Evolutionary conservation across 163 green algal genomes (phyloP).

Genomic region (Chlorella variabilis): DNA sequence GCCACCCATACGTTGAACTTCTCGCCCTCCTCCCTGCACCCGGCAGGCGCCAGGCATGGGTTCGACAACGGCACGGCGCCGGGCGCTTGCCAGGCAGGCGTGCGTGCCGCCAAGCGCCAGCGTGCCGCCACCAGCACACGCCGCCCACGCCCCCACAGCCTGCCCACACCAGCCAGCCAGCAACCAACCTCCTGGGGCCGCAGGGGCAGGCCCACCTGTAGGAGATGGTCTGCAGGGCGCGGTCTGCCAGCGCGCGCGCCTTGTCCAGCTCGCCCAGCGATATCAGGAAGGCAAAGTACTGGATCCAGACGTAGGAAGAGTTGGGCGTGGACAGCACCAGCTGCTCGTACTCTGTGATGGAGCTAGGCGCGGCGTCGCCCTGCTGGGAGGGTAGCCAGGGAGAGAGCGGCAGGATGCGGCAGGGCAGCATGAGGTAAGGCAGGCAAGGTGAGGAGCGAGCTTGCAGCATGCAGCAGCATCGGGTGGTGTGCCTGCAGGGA

Average conservation of each 20-base stretch:
- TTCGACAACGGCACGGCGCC: too few species aligned
- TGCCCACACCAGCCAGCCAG: too few species aligned
- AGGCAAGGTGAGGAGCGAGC: too few species aligned
- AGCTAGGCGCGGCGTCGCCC: constrained; percentile 61
- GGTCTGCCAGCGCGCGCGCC: constrained; percentile 82
- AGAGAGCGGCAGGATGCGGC: too few species aligned
- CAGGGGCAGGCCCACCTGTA: too few species aligned
- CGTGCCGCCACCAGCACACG: too few species aligned
- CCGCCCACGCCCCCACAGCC: too few species aligned
- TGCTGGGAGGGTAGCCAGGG: constrained; percentile 6
- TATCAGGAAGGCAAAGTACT: constrained; percentile 95
- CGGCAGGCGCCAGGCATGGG: too few species aligned
- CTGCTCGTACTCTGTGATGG: constrained; percentile 81
- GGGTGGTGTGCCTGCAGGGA: background rate
- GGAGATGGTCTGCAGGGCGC: constrained; percentile 88
- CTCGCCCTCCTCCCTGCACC: constrained; percentile 83
- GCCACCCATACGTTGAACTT: constrained; percentile 98
- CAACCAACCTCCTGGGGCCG: too few species aligned
- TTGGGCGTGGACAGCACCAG: constrained; percentile 80
- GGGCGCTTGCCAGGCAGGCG: too few species aligned
- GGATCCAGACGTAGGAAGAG: constrained; percentile 91
- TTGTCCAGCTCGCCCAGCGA: constrained; percentile 79
- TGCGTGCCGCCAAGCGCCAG: too few species aligned
- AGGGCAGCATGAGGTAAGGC: too few species aligned
- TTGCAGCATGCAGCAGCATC: background rate